These are phyloP conservation scores for Cordyceps cateniannulata DNA, from an alignment of 2,329 filamentous ascomycete genomes.

Conservation along the genomic window DNA sequence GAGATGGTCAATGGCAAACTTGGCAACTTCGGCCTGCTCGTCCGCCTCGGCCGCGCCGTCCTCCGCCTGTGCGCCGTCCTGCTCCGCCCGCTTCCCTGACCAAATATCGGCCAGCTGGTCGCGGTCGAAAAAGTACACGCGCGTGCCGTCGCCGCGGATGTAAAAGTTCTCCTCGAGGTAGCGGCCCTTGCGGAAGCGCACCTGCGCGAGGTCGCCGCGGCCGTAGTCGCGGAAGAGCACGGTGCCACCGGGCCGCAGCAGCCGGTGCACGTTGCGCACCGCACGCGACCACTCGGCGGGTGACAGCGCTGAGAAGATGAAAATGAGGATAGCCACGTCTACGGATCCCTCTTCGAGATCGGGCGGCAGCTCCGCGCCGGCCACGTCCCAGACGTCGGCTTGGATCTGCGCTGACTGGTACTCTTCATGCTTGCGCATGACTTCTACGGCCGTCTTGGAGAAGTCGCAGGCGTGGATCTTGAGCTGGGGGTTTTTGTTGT, in stretches of 20 bases:
- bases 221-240: constrained; percentile 97
- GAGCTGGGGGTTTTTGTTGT: constrained; percentile 75
- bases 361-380: constrained; percentile 66
- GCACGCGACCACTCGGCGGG: constrained; percentile 80
- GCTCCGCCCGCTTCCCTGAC: constrained; percentile 39
- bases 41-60: too few relatives aligned
- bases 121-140: constrained; percentile 95
- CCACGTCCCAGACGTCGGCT: constrained; percentile 92
- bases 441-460: constrained; percentile 87
- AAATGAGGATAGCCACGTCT: constrained; percentile 90
- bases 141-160: constrained; percentile 86
- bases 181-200: constrained; percentile 90
- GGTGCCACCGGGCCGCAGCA: constrained; percentile 87
- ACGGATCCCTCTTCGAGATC: constrained; percentile 72
- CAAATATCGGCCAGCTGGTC: constrained; percentile 78
- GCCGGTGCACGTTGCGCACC: constrained; percentile 69
- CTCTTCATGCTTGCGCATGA: constrained; percentile 74
- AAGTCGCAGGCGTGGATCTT: constrained; percentile 94
- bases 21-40: constrained; percentile 23
- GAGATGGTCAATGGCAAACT: constrained; percentile 69
- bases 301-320: constrained; percentile 90
- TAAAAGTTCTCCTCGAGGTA: constrained; percentile 98
- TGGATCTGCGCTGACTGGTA: constrained; percentile 69
- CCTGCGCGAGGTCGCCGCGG: constrained; percentile 89
- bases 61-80: constrained; percentile 19